phyloP scores from a whole-genome alignment of 208 protist species.

The Acanthamoeba rhysodes region DNA sequence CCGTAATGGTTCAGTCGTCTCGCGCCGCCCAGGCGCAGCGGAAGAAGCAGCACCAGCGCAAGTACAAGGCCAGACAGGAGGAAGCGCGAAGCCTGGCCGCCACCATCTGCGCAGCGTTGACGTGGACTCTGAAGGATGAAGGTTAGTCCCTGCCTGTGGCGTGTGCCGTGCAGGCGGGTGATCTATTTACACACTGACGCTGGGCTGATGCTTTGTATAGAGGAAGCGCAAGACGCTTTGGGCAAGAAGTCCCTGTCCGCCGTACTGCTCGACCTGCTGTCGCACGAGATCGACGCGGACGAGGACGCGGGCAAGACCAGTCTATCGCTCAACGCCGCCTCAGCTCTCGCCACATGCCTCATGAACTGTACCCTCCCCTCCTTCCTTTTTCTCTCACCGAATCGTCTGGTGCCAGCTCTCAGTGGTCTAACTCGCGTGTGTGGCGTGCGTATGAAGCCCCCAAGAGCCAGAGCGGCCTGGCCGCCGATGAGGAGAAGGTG shows the following conservation, averaged over 20 bases:
- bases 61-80: background rate
- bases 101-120: background rate
- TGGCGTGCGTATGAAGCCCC: background rate
- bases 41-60: background rate
- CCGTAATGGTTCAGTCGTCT: background rate
- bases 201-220: background rate
- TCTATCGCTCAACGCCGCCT: background rate
- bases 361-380: background rate
- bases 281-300: background rate
- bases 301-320: background rate
- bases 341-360: background rate
- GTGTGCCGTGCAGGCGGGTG: background rate
- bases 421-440: background rate
- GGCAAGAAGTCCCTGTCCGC: background rate
- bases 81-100: background rate
- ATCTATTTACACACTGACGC: background rate
- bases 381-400: background rate
- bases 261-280: background rate
- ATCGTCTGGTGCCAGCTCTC: background rate
- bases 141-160: background rate
- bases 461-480: background rate
- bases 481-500: background rate
- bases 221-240: constrained; percentile 7
- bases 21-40: background rate
- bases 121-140: background rate